Conservation (phyloP, 129 eudicot genomes). For the Pittosporum tobira region DNA sequence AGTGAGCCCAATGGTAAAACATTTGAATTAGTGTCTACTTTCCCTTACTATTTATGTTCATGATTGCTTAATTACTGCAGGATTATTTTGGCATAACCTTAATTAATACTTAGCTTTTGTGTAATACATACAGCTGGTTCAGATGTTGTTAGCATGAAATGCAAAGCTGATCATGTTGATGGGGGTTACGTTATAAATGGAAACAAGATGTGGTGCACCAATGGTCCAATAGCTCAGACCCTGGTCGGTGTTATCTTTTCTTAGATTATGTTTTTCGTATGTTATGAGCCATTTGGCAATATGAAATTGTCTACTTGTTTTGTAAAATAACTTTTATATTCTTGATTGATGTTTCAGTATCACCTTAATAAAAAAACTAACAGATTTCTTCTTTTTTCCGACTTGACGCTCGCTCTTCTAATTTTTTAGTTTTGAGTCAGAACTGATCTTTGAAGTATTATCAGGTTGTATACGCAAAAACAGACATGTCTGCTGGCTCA, state of each 20-base stretch:
- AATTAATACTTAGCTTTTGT: conserved; percentile 8
- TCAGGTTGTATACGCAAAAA: conserved; percentile 93
- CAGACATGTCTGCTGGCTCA: conserved; percentile 58
- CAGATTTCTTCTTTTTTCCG: neutral
- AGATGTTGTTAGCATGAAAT: conserved; percentile 97
- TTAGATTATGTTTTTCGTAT: neutral
- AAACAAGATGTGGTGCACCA: conserved; percentile 99
- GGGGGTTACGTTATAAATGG: conserved; percentile 90
- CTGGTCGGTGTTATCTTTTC: conserved; percentile 33
- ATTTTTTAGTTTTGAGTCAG: neutral
- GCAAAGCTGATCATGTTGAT: conserved; percentile 88
- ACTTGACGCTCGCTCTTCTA: neutral
- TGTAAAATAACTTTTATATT: neutral
- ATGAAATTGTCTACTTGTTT: neutral
- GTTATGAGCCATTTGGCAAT: neutral
- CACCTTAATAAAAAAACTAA: neutral
- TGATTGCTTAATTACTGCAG: neutral
- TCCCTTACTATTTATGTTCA: neutral
- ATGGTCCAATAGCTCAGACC: conserved; percentile 92
- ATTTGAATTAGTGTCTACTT: conserved; percentile 3
- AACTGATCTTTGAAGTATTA: neutral
- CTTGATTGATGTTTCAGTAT: neutral
- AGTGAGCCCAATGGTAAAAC: conserved; percentile 91
- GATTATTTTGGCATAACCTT: neutral
- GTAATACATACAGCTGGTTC: conserved; percentile 69